Evolutionary conservation across 2,329 filamentous ascomycete species (phyloP), one percentile per base, ranked within the genome.

Genomic region (Exophiala mesophila): DNA sequence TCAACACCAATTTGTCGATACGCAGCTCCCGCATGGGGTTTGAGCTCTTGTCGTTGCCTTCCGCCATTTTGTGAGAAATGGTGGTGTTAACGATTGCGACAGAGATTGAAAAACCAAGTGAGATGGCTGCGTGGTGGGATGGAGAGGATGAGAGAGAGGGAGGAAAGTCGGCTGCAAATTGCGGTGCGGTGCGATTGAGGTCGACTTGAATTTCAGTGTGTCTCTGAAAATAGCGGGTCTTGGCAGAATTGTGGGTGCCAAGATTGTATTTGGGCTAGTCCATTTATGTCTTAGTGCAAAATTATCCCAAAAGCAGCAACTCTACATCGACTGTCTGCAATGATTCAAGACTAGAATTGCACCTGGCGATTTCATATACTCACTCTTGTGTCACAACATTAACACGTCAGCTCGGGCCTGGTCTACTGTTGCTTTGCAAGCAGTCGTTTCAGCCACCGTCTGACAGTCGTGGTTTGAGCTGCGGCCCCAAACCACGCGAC

Each of bases 21-120:
- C 88, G 88, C 71, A 97, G 87, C 79, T 98, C 90, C 79, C 89
- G 87, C 92, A 98, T 98, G 78, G 92, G 90, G 83, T 98, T 98
- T 72, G 79, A 77, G 71, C 78, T 71, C 82, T 97, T 96, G 65
- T 80, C 76, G 65, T 73, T 76, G 65, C 67, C 66, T 71, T 90
- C 86, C 72, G 84, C 77, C 63, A 71, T 68, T 42, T 44, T 55
- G 52, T 44, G 20, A 20, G 19, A 49, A 34, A 52, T 52, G 50
- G 50, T 46, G 54, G 54, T 45, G 44, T 56, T 56, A 56, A 56
- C 54, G 54, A 56, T 39, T 54, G 52, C 48, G 54, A 56, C 54
- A 56, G 54, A 56, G 54, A 18, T 34, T 17, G 16, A 17, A 17
- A 13, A 31, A 19, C 20, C 32, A 38, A 13, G 4, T 19, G 21